Conservation (phyloP, 2,329 filamentous ascomycete genomes). For the Acephala macrosclerotiorum region DNA sequence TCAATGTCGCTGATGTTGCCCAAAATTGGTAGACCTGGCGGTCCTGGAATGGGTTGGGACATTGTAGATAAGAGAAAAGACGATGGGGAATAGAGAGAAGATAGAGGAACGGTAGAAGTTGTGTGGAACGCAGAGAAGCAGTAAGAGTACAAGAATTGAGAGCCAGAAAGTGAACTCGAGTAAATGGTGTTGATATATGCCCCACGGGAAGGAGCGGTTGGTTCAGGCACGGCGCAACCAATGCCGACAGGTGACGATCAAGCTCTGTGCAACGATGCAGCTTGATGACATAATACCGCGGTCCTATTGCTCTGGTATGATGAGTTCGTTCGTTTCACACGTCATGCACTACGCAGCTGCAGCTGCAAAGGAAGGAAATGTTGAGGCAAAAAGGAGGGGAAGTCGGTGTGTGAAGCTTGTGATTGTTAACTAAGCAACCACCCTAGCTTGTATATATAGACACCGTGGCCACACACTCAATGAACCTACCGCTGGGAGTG, state of each 20-base stretch:
- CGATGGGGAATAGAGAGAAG: slow-evolving; percentile 57
- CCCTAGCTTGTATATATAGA: no score
- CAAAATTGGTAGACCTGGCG: slow-evolving; percentile 11
- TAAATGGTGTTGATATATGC: no score
- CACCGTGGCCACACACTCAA: no score
- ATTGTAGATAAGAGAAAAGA: slow-evolving; percentile 50
- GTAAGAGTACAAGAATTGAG: neutral
- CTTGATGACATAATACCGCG: neutral
- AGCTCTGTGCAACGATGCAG: neutral
- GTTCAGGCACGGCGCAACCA: neutral
- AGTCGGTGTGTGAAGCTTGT: neutral
- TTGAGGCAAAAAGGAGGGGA: neutral
- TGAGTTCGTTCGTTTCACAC: neutral
- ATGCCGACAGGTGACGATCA: neutral
- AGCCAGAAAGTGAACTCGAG: no score
- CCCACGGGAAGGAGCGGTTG: slow-evolving; percentile 1
- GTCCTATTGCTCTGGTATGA: no score
- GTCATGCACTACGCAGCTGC: neutral
- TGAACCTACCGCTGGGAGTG: neutral
- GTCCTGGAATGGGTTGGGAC: slow-evolving; percentile 10
- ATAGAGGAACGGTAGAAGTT: no score
- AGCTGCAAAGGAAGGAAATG: neutral
- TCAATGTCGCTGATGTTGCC: slow-evolving; percentile 62
- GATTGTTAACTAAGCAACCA: no score
- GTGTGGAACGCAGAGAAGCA: neutral